These are phyloP conservation scores for Talaromyces sp. DNA, from an alignment of 2,329 filamentous ascomycete genomes.

Conservation along the genomic window DNA sequence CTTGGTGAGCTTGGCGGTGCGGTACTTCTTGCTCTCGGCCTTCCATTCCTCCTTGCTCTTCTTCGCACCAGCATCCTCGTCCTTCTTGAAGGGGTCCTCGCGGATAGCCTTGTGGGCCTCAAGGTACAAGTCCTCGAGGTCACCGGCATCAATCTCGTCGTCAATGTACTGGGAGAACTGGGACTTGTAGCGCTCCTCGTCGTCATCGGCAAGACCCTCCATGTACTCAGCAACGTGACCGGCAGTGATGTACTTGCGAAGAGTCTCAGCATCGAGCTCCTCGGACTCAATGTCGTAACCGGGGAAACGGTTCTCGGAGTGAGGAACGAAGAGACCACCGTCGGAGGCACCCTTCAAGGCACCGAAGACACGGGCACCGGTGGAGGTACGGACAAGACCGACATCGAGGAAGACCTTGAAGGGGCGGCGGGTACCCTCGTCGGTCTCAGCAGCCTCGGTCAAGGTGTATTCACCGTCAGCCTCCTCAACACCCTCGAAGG, in stretches of 20 bases:
- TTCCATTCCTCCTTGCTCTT: slow-evolving; percentile 98
- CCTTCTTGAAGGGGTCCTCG: slow-evolving; percentile 97
- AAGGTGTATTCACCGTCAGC: slow-evolving; percentile 92
- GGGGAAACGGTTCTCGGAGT: slow-evolving; percentile 99
- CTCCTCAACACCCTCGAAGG: slow-evolving; percentile 95
- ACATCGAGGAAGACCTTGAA: slow-evolving; percentile 99
- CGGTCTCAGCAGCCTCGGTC: slow-evolving; percentile 88
- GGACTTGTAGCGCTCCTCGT: slow-evolving; percentile 98
- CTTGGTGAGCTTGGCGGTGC: slow-evolving; percentile 71
- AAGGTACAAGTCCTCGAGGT: slow-evolving; percentile 91
- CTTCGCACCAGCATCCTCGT: slow-evolving; percentile 69
- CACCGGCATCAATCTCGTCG: slow-evolving; percentile 92
- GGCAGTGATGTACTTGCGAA: slow-evolving; percentile 99
- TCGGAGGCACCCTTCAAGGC: slow-evolving; percentile 99
- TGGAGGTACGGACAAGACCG: slow-evolving; percentile 94
- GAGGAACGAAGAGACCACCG: slow-evolving; percentile 92
- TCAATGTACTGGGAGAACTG: slow-evolving; percentile 99
- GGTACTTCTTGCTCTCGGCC: slow-evolving; percentile 90
- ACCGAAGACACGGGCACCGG: slow-evolving; percentile 97
- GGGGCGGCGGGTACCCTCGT: slow-evolving; percentile 84
- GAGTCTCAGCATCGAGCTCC: slow-evolving; percentile 94
- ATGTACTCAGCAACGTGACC: slow-evolving; percentile 99
- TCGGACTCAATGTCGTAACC: slow-evolving; percentile 96
- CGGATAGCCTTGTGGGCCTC: slow-evolving; percentile 97
- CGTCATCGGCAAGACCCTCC: slow-evolving; percentile 98